Conservation (phyloP, 2,329 filamentous ascomycete species). For the Cladosporium sp. region DNA sequence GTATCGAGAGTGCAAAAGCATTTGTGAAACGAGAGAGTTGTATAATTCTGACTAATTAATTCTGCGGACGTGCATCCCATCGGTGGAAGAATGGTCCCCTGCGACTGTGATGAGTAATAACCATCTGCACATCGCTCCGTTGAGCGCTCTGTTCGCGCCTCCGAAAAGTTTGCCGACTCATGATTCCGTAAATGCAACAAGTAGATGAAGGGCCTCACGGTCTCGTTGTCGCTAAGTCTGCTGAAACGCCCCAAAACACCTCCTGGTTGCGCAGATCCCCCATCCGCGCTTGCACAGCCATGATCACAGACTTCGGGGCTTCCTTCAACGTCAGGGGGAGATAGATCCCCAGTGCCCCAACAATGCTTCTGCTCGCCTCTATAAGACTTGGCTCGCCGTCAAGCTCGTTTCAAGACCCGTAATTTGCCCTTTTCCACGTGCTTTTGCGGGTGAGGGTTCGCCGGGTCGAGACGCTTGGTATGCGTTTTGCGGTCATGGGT, state of each 20-base stretch:
- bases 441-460: neutral
- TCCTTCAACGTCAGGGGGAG: neutral
- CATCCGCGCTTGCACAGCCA: conserved; percentile 9
- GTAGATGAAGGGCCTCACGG: neutral
- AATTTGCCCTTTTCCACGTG: too few relatives aligned
- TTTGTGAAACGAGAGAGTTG: too few relatives aligned
- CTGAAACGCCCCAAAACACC: neutral
- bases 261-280: neutral
- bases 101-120: too few relatives aligned
- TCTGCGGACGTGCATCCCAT: too few relatives aligned
- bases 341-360: too few relatives aligned
- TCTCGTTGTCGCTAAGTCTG: neutral
- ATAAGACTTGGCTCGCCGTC: neutral
- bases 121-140: too few relatives aligned
- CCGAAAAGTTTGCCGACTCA: neutral
- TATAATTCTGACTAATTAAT: too few relatives aligned
- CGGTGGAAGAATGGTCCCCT: too few relatives aligned
- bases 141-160: too few relatives aligned
- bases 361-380: neutral
- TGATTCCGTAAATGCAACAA: neutral
- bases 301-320: conserved; percentile 3
- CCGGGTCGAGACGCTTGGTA: neutral
- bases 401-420: neutral
- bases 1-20: too few relatives aligned
- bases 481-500: neutral